Evolutionary conservation across 768 basidiomycete genomes (phyloP).

Genomic region (Pleurotus djamor): DNA sequence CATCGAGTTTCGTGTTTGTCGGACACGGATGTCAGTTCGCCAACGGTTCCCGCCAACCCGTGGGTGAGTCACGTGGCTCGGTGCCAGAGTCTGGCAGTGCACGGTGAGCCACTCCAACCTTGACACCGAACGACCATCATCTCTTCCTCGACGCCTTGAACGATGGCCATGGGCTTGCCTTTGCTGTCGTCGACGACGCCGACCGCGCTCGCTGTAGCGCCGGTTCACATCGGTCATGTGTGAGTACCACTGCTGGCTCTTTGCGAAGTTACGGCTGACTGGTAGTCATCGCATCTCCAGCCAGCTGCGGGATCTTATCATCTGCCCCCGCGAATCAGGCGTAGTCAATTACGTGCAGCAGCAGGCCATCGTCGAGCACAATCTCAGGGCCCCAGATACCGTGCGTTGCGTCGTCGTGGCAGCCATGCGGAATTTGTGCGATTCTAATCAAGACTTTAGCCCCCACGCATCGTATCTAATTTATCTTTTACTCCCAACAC

Average conservation of each 20-base stretch:
- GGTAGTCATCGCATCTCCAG: slow-evolving; percentile 28
- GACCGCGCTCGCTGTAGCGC: slow-evolving; percentile 34
- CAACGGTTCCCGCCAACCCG: no score
- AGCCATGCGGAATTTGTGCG: slow-evolving; percentile 11
- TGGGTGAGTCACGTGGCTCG: background rate
- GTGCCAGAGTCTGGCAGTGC: background rate
- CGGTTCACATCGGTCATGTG: slow-evolving; percentile 63
- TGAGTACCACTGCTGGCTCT: slow-evolving; percentile 23
- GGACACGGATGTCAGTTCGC: background rate
- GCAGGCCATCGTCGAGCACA: slow-evolving; percentile 57
- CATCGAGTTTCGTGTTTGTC: background rate
- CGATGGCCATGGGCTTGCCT: slow-evolving; percentile 49
- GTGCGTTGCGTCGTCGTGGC: slow-evolving; percentile 30
- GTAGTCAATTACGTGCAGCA: slow-evolving; percentile 61
- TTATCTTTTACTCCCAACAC: slow-evolving; percentile 55
- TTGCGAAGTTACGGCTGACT: background rate
- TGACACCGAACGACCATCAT: background rate
- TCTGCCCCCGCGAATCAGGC: slow-evolving; percentile 68
- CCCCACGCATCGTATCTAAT: slow-evolving; percentile 41
- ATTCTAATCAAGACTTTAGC: slow-evolving; percentile 17
- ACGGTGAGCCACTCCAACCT: background rate
- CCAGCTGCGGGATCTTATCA: slow-evolving; percentile 76
- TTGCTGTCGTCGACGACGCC: slow-evolving; percentile 42
- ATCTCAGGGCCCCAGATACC: slow-evolving; percentile 42
- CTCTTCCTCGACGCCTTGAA: background rate